phyloP scores from a whole-genome alignment of 176 grass and related monocot species.

The Phragmites australis region DNA sequence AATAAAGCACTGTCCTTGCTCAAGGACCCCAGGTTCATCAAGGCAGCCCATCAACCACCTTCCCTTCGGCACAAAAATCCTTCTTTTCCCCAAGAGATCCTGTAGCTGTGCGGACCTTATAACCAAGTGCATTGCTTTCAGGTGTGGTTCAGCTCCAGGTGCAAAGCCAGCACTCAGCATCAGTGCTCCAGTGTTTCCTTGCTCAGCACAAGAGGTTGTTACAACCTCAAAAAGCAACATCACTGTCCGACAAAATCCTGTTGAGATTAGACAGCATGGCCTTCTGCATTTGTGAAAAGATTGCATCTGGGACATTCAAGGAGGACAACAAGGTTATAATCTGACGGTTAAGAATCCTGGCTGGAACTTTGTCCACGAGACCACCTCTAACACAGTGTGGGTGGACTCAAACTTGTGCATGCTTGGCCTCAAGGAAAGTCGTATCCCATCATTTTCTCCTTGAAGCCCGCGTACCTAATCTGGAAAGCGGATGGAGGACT shows the following conservation, averaged over 20 bases:
- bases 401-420: constrained; percentile 84
- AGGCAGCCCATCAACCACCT: constrained; percentile 96
- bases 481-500: constrained; percentile 85
- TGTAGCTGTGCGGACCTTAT: constrained; percentile 73
- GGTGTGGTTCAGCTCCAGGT: constrained; percentile 77
- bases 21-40: constrained; percentile 76
- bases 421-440: constrained; percentile 67
- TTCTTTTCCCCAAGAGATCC: constrained; percentile 69
- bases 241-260: constrained; percentile 56
- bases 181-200: constrained; percentile 66
- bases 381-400: constrained; percentile 72
- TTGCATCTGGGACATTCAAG: constrained; percentile 56
- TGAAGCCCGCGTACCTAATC: constrained; percentile 84
- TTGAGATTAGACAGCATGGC: constrained; percentile 69
- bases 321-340: constrained; percentile 81
- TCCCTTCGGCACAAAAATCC: constrained; percentile 82
- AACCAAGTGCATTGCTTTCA: constrained; percentile 71
- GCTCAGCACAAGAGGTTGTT: constrained; percentile 73
- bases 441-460: constrained; percentile 53
- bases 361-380: constrained; percentile 83
- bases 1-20: constrained; percentile 89
- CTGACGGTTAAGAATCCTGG: constrained; percentile 87
- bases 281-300: constrained; percentile 71
- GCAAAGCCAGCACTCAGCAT: constrained; percentile 84
- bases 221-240: constrained; percentile 76